These are phyloP conservation scores for Quercus parvula DNA, from an alignment of 306 rosid genomes.

Conservation along the genomic window DNA sequence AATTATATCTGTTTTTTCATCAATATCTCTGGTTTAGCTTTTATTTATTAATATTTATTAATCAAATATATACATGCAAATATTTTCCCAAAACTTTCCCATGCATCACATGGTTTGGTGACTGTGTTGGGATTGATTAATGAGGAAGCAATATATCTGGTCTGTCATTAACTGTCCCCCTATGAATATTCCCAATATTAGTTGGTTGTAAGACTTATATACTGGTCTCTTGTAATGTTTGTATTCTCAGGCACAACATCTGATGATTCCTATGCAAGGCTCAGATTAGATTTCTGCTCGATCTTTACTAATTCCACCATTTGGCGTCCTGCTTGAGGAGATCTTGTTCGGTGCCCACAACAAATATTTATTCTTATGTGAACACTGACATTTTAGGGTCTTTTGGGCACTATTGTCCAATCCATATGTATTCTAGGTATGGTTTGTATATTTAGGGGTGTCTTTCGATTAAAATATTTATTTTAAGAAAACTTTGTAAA, in stretches of 20 bases:
- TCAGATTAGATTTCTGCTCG: slow-evolving; percentile 48
- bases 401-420: slow-evolving; percentile 18
- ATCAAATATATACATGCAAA: too few relatives aligned
- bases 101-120: too few relatives aligned
- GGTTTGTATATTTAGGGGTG: slow-evolving; percentile 40
- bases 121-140: too few relatives aligned
- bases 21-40: too few relatives aligned
- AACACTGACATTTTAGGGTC: slow-evolving; percentile 32
- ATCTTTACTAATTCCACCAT: slow-evolving; percentile 18
- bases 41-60: too few relatives aligned
- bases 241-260: slow-evolving; percentile 61
- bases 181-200: neutral
- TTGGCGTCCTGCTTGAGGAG: slow-evolving; percentile 26
- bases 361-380: slow-evolving; percentile 27
- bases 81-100: too few relatives aligned
- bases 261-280: slow-evolving; percentile 90
- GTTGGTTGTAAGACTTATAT: neutral
- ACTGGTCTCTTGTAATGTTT: neutral
- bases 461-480: slow-evolving; percentile 29
- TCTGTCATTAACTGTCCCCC: too few relatives aligned
- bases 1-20: too few relatives aligned
- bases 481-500: slow-evolving; percentile 28
- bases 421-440: slow-evolving; percentile 17
- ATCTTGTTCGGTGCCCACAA: slow-evolving; percentile 22
- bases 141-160: too few relatives aligned